A percentile compares a stretch with the other conserved stretches of the same genome.
phyloP scores from a whole-genome alignment of 306 rosid species.

The Calophaca sinica region DNA sequence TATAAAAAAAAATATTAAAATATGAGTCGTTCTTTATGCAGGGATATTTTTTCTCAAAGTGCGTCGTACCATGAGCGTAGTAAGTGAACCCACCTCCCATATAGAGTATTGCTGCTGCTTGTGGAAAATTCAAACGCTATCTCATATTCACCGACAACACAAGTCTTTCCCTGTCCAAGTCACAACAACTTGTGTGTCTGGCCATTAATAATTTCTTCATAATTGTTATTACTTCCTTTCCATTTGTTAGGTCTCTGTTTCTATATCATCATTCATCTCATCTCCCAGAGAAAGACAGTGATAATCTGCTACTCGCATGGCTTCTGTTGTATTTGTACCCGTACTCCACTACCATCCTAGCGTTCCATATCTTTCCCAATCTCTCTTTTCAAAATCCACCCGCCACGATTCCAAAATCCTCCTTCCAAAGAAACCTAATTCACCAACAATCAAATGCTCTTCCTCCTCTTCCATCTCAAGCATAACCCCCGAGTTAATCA shows the following conservation, averaged over 20 bases:
- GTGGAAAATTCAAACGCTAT: no score
- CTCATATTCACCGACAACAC: no score
- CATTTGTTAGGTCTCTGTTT: neutral
- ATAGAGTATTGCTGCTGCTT: no score
- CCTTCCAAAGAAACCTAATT: neutral
- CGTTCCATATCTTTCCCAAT: neutral
- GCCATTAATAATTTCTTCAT: no score
- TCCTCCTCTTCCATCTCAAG: slow-evolving; percentile 42
- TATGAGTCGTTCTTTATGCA: no score
- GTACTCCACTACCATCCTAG: neutral
- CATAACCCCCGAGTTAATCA: neutral
- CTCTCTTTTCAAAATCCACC: neutral
- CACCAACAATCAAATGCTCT: slow-evolving; percentile 34
- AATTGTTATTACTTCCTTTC: neutral
- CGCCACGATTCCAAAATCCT: neutral
- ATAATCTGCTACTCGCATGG: neutral
- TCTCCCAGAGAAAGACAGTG: no score
- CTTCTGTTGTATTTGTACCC: neutral
- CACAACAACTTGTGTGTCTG: no score
- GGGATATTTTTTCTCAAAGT: no score
- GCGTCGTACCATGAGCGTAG: no score
- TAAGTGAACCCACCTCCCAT: no score
- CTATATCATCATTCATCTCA: neutral
- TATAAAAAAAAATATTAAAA: no score
- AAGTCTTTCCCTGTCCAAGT: no score